Conservation (phyloP, 805 yeast species). For the Teunomyces barrocoloradensis region DNA sequence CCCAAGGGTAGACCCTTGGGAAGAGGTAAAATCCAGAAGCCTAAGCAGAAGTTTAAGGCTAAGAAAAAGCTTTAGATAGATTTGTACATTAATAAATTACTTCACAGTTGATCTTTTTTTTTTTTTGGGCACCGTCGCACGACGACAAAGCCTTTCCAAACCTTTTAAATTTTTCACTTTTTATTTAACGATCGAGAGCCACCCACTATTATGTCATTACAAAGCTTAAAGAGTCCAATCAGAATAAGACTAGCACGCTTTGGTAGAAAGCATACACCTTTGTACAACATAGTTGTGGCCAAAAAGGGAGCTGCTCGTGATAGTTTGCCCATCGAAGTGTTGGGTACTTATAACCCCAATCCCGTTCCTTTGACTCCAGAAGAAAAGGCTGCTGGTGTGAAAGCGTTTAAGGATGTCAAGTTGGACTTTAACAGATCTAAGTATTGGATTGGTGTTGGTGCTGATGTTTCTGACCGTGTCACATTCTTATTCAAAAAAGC, state of each 20-base stretch:
- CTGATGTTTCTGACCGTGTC: constrained; percentile 86
- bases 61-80: constrained; percentile 51
- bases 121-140: background rate
- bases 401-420: constrained; percentile 73
- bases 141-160: background rate
- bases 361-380: constrained; percentile 66
- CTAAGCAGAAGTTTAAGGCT: constrained; percentile 53
- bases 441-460: constrained; percentile 98
- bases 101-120: background rate
- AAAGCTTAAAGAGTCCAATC: constrained; percentile 60
- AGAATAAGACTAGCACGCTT: constrained; percentile 89
- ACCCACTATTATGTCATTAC: background rate
- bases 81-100: constrained; percentile 4
- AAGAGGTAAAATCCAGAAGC: constrained; percentile 31
- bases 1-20: constrained; percentile 15
- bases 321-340: constrained; percentile 86
- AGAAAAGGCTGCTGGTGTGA: constrained; percentile 53
- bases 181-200: background rate
- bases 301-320: constrained; percentile 76
- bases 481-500: constrained; percentile 73
- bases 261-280: constrained; percentile 84
- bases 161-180: background rate
- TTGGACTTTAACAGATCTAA: constrained; percentile 86
- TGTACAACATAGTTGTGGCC: constrained; percentile 90
- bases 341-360: constrained; percentile 89